A percentile compares a stretch with the other conserved stretches of the same genome.
These are phyloP conservation scores for Diutina siamensis DNA, from an alignment of 1,139 yeast genomes.

Conservation along the genomic window DNA sequence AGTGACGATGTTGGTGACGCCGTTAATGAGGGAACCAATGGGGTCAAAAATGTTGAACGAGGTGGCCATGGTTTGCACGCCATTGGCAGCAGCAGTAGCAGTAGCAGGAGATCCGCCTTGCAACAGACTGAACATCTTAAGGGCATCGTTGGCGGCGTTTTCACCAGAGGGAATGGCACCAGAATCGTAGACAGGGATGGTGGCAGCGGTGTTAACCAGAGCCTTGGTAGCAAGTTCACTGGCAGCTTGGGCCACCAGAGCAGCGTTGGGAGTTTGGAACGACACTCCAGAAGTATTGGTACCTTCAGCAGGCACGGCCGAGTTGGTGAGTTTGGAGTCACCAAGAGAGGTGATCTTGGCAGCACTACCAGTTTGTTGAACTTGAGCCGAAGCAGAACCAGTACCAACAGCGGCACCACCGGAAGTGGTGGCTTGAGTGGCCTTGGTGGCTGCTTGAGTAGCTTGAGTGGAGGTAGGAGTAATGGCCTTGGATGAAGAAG, in stretches of 20 bases:
- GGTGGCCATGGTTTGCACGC: not conserved
- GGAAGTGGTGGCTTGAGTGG: not conserved
- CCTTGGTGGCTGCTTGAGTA: too few species aligned
- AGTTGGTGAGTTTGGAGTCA: not conserved
- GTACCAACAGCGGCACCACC: not conserved
- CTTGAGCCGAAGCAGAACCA: not conserved
- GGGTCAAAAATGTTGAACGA: not conserved
- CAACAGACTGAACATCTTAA: slow-evolving; percentile 2
- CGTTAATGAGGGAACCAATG: not conserved
- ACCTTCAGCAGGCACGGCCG: not conserved
- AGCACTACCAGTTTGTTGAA: not conserved
- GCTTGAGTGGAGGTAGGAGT: not conserved
- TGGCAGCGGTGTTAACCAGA: not conserved
- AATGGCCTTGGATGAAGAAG: too few species aligned
- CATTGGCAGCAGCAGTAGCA: not conserved
- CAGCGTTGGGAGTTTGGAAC: not conserved
- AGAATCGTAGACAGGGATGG: not conserved
- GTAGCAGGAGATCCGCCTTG: not conserved
- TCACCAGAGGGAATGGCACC: not conserved
- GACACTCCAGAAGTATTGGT: not conserved
- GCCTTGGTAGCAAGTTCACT: not conserved
- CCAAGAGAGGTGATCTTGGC: not conserved
- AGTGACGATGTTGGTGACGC: not conserved
- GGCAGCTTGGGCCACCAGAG: not conserved
- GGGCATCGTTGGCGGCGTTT: slow-evolving; percentile 1